phyloP scores from a whole-genome alignment of 305 asterid genomes.

The Stenogyne calaminthoides region DNA sequence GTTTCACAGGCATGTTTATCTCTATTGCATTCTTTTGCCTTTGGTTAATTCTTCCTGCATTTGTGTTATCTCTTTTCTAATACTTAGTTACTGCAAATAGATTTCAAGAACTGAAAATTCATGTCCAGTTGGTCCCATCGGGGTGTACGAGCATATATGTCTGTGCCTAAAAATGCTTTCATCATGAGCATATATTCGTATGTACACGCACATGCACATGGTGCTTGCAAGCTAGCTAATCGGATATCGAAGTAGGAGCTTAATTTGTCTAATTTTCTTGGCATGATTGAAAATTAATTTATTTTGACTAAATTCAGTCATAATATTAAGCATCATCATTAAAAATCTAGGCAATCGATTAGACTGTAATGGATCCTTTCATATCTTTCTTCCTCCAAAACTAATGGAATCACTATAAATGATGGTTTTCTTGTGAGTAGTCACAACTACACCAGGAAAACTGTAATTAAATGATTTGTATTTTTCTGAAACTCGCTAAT shows the following conservation, averaged over 20 bases:
- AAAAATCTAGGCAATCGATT: background rate
- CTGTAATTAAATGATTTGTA: background rate
- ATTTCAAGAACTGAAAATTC: background rate
- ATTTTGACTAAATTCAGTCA: background rate
- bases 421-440: background rate
- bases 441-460: background rate
- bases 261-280: background rate
- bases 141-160: background rate
- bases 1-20: constrained; percentile 77
- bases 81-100: background rate
- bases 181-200: background rate
- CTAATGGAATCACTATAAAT: background rate
- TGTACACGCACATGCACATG: background rate
- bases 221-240: background rate
- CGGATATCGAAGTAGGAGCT: background rate
- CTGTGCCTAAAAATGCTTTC: background rate
- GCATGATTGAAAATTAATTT: background rate
- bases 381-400: background rate
- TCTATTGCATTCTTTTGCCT: background rate
- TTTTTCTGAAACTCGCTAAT: background rate
- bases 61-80: background rate
- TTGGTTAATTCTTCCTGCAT: background rate
- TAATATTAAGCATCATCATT: background rate
- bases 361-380: background rate
- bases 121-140: background rate